phyloP scores from a whole-genome alignment of 1,139 yeast species.

The Yamadazyma diospyri region DNA sequence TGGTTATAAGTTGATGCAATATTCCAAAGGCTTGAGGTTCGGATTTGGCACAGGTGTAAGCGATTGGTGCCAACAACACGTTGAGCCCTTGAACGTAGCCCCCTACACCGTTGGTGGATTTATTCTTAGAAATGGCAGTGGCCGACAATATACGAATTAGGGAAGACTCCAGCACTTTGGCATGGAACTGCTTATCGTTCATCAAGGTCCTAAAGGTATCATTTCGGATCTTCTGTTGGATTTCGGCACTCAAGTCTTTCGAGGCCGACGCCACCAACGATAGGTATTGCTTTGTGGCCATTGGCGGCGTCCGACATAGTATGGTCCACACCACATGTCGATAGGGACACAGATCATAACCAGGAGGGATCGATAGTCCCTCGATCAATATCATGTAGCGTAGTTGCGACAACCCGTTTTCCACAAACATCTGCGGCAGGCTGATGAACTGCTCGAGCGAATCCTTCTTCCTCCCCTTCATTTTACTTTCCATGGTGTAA shows the following conservation, averaged over 20 bases:
- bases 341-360: constrained; percentile 58
- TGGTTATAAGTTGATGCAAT: constrained; percentile 54
- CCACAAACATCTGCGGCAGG: constrained; percentile 58
- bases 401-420: constrained; percentile 72
- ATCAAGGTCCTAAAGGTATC: constrained; percentile 86
- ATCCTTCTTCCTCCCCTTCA: constrained; percentile 47
- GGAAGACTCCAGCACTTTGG: constrained; percentile 64
- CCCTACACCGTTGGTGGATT: constrained; percentile 27
- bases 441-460: constrained; percentile 63
- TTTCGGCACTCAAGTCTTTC: constrained; percentile 34
- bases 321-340: constrained; percentile 83
- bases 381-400: constrained; percentile 77
- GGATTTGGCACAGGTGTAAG: constrained; percentile 64
- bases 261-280: constrained; percentile 57
- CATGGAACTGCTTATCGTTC: constrained; percentile 65
- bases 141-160: constrained; percentile 69
- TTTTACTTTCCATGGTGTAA: constrained; percentile 2
- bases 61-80: constrained; percentile 80
- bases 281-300: constrained; percentile 51
- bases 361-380: constrained; percentile 57
- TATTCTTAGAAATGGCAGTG: constrained; percentile 54
- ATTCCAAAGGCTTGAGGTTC: constrained; percentile 86
- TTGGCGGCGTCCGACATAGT: constrained; percentile 60
- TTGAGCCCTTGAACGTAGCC: constrained; percentile 90
- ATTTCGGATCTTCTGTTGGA: constrained; percentile 71